Conservation (phyloP, 306 rosid species). For the Cicer yamashitae region DNA sequence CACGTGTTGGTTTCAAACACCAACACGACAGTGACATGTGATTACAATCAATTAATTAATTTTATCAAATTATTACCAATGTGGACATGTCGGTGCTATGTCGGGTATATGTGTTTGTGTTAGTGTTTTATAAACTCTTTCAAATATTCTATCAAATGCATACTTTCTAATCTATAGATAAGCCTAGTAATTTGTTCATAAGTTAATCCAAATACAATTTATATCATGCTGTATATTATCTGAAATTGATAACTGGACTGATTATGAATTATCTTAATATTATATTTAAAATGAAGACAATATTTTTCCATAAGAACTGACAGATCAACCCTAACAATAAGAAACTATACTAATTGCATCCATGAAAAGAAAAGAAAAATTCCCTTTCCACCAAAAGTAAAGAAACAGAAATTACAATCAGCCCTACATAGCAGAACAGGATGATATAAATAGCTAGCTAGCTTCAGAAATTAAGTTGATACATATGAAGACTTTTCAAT, state of each 20-base stretch:
- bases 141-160: not conserved
- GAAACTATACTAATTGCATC: conserved; percentile 15
- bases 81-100: no score
- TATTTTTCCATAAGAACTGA: conserved; percentile 2
- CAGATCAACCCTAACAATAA: conserved; percentile 6
- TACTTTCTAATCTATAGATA: not conserved
- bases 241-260: no score
- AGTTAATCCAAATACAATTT: not conserved
- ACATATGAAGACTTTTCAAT: conserved; percentile 1
- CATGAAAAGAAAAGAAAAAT: not conserved
- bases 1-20: no score
- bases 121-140: not conserved
- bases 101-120: no score
- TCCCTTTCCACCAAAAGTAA: not conserved
- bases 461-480: not conserved
- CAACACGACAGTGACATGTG: no score
- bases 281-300: not conserved
- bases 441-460: not conserved
- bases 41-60: no score
- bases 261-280: no score
- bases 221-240: not conserved
- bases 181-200: not conserved
- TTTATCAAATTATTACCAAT: no score
- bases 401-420: not conserved
- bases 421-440: not conserved